Base-by-base conservation (phyloP, 1,284 basidiomycete genomes). In the Heterobasidion annosum region DNA sequence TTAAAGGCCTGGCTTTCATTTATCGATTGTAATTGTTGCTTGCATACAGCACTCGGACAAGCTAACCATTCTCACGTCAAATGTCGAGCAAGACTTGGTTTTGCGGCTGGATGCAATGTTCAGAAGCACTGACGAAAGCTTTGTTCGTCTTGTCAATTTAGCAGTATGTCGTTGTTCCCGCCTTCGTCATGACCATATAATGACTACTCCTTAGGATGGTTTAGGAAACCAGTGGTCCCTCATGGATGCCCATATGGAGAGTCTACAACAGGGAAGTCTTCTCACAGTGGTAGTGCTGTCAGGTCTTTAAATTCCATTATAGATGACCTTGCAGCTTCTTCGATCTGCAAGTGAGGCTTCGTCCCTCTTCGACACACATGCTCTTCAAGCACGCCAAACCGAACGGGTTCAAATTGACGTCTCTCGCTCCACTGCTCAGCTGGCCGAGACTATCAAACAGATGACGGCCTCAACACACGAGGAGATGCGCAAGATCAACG, bases 401-500 rank as follows among this genome's bases (percentile, higher is more conserved):
- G 63, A 58, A 19, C n/a, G 43, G 4, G 64, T 69, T 35, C 73
- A 73, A 50, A 62, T 66, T 44, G 67, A 71, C 35, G 67, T 70
- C 15, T 58, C 67, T 10, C 55, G 60, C 44, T 68, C 72, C n/a
- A 70, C 73, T 46, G 56, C 57, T 15, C 60, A 61, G 9, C 69
- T 82, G 10, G 63, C 63, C 16, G 60, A 62, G 18, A 62, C 66
- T 1, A 57, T 82, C 32, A 60, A 66, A 6, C 64, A 65, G 15
- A 64, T 81, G 19, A 68, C 73, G 1, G 61, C 65, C 42, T 68
- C 67, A 8, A 67, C 75, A 0, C 69, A 70, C 32, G 54, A 55
- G 1, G 78, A 78, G 55, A 66, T 82, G 52, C 62, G 67, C 54
- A 72, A 69, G 51, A 73, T 81, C 56, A 82, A 79, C 56, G 63